These are phyloP conservation scores for Aphanomyces astaci DNA, from an alignment of 352 stramenopile genomes.

Conservation along the genomic window DNA sequence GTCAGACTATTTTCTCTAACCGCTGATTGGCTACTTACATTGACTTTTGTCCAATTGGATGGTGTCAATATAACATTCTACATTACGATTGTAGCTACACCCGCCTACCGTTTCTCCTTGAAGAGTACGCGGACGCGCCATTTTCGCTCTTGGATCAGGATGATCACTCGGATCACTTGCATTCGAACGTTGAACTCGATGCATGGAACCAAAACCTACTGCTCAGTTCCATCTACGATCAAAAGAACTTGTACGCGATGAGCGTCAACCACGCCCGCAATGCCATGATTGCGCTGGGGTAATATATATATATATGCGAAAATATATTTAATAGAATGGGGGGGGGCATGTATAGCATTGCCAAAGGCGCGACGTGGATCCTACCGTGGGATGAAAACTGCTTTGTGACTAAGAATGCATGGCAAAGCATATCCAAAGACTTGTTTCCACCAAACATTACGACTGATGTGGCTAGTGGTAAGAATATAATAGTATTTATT, in stretches of 20 bases:
- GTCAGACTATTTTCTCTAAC: neutral
- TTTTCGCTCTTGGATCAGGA: slow-evolving; percentile 45
- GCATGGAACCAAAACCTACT: slow-evolving; percentile 32
- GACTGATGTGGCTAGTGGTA: too few relatives aligned
- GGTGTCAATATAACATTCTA: too few relatives aligned
- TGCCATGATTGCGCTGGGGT: slow-evolving; percentile 38
- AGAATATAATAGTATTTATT: too few relatives aligned
- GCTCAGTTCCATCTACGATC: slow-evolving; percentile 37
- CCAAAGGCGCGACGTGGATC: slow-evolving; percentile 36
- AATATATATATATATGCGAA: neutral
- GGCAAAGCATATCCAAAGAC: slow-evolving; percentile 29
- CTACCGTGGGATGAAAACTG: slow-evolving; percentile 50
- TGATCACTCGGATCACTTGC: slow-evolving; percentile 27
- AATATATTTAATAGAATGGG: neutral
- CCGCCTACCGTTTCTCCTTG: slow-evolving; percentile 36
- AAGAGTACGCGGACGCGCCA: slow-evolving; percentile 30
- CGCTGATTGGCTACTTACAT: neutral
- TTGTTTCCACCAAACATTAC: neutral
- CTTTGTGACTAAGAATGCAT: slow-evolving; percentile 38
- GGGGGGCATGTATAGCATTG: slow-evolving; percentile 14
- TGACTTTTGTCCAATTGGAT: too few relatives aligned
- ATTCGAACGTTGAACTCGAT: slow-evolving; percentile 19
- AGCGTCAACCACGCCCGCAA: slow-evolving; percentile 46
- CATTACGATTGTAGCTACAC: slow-evolving; percentile 34
- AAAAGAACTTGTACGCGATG: slow-evolving; percentile 44